Evolutionary conservation across 345 rosid species (phyloP), one percentile per base, ranked within the genome.

Genomic region (Salix brachista): DNA sequence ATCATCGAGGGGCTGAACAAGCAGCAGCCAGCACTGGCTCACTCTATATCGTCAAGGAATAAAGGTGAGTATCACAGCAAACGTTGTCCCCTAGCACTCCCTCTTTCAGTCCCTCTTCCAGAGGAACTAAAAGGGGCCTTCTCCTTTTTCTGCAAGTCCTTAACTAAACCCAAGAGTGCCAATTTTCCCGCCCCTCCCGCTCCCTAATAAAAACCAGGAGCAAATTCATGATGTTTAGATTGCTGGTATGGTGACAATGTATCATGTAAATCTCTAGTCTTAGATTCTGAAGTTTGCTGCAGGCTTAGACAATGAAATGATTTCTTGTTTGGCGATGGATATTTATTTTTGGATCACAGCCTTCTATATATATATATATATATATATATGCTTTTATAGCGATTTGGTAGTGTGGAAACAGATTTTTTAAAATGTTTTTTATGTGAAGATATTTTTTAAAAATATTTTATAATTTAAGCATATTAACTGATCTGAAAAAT

Each of bases 11-110:
- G 93, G 76, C 82, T 93, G 58, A 93, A 92, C 91, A 91, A 87
- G 84, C 89, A 88, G 82, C 94, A 89, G 80, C 85, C 92, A 46
- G 97, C 97, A 28, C 70, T 95, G 74, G 98, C 97, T 74, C 91
- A 87, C 79, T 75, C 94, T 17, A 71, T 82, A 73, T 73, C 86
- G n/a, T 25, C 17, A 61, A 80, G 79, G 75, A 85, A 73, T 80
- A 86, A 69, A 72, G 78, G 21, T 25, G 13, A 60, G 11, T 4
- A 10, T 62, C 68, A 42, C n/a, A 17, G 12, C 16, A 36, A 19
- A 41, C 36, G 39, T 23, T 75, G 10, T 61, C 85, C 81, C 7
- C 71, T 89, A 73, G 89, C 90, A 14, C 82, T 94, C 39, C 81
- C 75, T 48, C 88, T 90, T 77, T 79, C 89, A 4, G 67, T 90